Base-by-base conservation (phyloP, 805 yeast genomes). In the Zygotorulaspora florentina region DNA sequence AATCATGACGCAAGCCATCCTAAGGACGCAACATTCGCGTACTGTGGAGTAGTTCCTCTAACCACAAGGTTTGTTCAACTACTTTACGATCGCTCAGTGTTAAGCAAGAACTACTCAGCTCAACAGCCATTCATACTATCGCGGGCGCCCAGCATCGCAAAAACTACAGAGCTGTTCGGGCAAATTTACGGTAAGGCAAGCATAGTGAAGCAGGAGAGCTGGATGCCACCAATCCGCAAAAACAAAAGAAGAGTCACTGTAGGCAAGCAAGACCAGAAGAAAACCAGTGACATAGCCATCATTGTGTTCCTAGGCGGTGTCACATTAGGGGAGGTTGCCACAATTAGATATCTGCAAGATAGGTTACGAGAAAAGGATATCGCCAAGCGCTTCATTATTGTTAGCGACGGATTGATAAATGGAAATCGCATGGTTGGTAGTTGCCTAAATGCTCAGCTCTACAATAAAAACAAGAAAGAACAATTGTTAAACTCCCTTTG, bases 41-140 rank as follows among this genome's bases (percentile, higher is more conserved):
- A 85, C 48, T 85, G 96, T 4, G 93, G 95, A 0, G 85, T 79
- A 26, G 85, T 88, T 0, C 98, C 99, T 2, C 62, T 91, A 3
- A 68, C 79, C 2, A 73, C 81, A 3, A 72, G 97, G 48, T 56
- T 89, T 10, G 74, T 87, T 2, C 89, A 90, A 65, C 66, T 80
- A 16, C 71, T 85, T n/a, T 79, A 82, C 52, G 76, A 74, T 40
- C 67, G 90, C 35, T 74, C 76, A 23, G 75, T 77, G 46, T 55
- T 78, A 40, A 69, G 72, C 47, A 73, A 59, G 36, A 43, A 54
- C 18, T 60, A 56, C 43, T 49, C 58, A 2, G 50, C 66, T 13
- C 65, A 62, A 38, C 68, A 64, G 40, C 65, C 68, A 7, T 64
- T 59, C 35, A 59, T 62, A 6, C 45, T 61, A 23, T 62, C 66